These are phyloP conservation scores for Juglanconis sp. DNA, from an alignment of 2,329 filamentous ascomycete species.

Conservation along the genomic window DNA sequence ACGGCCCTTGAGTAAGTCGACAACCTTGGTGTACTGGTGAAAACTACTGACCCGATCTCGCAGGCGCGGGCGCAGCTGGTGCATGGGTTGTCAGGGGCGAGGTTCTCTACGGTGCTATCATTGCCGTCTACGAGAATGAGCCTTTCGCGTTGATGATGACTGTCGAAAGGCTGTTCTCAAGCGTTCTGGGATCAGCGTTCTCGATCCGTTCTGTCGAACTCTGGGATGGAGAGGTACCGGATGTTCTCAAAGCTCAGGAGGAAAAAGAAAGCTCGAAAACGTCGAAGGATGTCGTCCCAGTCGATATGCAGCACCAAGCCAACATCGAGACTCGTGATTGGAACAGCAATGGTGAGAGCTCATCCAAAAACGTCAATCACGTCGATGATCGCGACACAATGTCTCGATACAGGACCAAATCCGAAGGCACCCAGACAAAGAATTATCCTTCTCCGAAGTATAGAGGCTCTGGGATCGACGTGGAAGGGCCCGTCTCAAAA, in stretches of 20 bases:
- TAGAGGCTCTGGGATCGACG: not conserved
- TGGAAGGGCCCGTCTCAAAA: not conserved
- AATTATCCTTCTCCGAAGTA: too few species aligned
- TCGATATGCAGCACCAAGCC: not conserved
- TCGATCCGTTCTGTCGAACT: conserved; percentile 13
- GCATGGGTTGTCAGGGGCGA: conserved; percentile 13
- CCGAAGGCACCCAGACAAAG: not conserved
- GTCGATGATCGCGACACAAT: not conserved
- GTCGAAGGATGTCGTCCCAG: not conserved
- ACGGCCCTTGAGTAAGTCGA: conserved; percentile 1
- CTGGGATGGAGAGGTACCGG: conserved; percentile 8
- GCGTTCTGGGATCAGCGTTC: conserved; percentile 13
- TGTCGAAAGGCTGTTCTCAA: conserved; percentile 5
- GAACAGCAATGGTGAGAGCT: not conserved
- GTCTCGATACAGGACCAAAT: not conserved
- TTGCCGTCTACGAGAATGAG: conserved; percentile 13
- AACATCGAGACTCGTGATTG: not conserved
- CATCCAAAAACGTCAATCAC: not conserved
- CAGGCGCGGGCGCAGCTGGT: conserved; percentile 3
- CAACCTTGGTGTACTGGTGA: too few species aligned
- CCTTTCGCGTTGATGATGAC: conserved; percentile 16
- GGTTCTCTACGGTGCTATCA: conserved; percentile 12
- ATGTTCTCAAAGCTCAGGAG: not conserved
- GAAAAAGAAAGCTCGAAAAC: not conserved
- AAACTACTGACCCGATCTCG: not conserved